Conservation (phyloP, 2,329 filamentous ascomycete species). For the Lachnellula subtilissima region DNA sequence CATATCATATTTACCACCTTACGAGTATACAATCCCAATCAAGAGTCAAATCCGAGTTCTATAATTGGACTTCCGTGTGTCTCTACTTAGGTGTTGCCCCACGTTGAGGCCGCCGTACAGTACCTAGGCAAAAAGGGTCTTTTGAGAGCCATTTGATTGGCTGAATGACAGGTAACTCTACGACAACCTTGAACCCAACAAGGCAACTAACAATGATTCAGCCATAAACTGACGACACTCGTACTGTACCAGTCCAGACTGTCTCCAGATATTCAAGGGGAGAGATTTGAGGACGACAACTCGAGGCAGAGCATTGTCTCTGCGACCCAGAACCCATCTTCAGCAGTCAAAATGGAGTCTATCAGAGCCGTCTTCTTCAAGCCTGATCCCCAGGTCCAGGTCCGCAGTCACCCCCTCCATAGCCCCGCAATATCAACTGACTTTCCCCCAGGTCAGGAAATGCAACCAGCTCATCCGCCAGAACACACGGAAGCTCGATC, state of each 20-base stretch:
- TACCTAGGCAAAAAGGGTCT: background rate
- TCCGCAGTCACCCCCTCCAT: slow-evolving; percentile 38
- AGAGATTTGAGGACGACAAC: background rate
- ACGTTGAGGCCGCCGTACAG: background rate
- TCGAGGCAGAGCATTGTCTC: slow-evolving; percentile 9
- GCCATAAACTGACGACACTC: no score
- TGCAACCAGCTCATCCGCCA: slow-evolving; percentile 85
- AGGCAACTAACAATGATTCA: no score
- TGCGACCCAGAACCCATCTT: background rate
- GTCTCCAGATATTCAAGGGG: background rate
- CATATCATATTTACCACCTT: no score
- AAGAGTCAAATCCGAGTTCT: background rate
- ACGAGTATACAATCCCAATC: no score
- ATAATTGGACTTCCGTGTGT: background rate
- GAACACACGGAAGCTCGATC: slow-evolving; percentile 91
- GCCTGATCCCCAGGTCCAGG: slow-evolving; percentile 90
- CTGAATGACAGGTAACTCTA: no score
- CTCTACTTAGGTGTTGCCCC: background rate
- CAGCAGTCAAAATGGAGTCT: slow-evolving; percentile 65
- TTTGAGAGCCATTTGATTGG: background rate
- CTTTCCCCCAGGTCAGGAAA: slow-evolving; percentile 72
- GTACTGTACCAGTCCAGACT: no score
- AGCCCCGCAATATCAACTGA: slow-evolving; percentile 4
- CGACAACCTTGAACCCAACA: no score
- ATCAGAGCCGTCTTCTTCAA: slow-evolving; percentile 83